These are phyloP conservation scores for Arabis hirsuta DNA, from an alignment of 345 rosid genomes.

Conservation along the genomic window DNA sequence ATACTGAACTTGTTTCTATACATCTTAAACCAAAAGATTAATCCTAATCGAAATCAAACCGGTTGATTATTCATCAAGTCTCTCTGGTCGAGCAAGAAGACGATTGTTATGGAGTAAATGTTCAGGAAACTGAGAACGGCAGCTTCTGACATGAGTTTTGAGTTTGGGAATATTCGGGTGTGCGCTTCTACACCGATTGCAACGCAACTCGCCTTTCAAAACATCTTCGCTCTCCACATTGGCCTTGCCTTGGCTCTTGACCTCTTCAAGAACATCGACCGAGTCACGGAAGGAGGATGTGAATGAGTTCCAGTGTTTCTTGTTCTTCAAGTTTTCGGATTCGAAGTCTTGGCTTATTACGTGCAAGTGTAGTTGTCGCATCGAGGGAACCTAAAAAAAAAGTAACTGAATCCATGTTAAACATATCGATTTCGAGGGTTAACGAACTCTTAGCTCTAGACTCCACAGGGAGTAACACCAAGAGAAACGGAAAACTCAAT, in stretches of 20 bases:
- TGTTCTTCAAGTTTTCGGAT: constrained; percentile 76
- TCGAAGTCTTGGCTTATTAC: constrained; percentile 94
- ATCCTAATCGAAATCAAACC: neutral
- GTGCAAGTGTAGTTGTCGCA: constrained; percentile 85
- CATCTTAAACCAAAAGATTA: neutral
- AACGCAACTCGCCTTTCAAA: constrained; percentile 73
- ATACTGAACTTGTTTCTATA: neutral
- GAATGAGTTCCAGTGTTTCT: constrained; percentile 96
- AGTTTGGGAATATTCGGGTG: constrained; percentile 90
- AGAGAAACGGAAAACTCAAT: too few species aligned
- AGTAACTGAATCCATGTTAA: neutral
- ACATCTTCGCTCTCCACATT: constrained; percentile 50
- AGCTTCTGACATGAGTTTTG: constrained; percentile 66
- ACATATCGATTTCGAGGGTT: neutral
- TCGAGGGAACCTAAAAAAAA: constrained; percentile 37
- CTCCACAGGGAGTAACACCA: neutral
- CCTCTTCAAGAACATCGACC: constrained; percentile 77
- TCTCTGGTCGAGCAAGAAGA: constrained; percentile 27
- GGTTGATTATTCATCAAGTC: neutral
- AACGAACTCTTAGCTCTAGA: neutral
- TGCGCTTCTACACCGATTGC: constrained; percentile 82
- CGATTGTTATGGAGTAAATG: constrained; percentile 53
- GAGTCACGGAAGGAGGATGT: constrained; percentile 76
- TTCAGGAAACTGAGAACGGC: constrained; percentile 61
- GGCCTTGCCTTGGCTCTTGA: constrained; percentile 61